These are phyloP conservation scores for Aphanomyces euteiches DNA, from an alignment of 352 stramenopile genomes.

Conservation along the genomic window DNA sequence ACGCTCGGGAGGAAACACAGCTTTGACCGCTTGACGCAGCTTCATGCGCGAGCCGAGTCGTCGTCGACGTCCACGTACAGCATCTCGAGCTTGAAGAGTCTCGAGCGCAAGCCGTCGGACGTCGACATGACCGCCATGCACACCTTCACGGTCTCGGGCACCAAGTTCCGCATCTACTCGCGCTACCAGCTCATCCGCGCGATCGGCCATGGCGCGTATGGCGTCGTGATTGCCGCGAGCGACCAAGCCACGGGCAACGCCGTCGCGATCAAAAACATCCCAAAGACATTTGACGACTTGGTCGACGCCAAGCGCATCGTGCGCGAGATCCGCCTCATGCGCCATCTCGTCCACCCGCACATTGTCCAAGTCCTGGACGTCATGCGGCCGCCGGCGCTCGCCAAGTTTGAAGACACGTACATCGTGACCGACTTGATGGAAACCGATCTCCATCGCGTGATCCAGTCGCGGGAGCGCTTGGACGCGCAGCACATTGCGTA, in stretches of 20 bases:
- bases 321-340: constrained; percentile 79
- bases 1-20: constrained; percentile 48
- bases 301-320: constrained; percentile 83
- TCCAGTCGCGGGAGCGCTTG: constrained; percentile 66
- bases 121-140: constrained; percentile 61
- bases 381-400: constrained; percentile 32
- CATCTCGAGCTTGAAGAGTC: background rate
- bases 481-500: constrained; percentile 77
- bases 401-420: constrained; percentile 37
- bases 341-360: constrained; percentile 56
- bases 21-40: constrained; percentile 63
- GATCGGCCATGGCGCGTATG: constrained; percentile 75
- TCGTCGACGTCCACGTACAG: constrained; percentile 35
- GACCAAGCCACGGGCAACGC: constrained; percentile 79
- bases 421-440: constrained; percentile 33
- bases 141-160: constrained; percentile 34
- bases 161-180: constrained; percentile 28
- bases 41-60: constrained; percentile 50
- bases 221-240: constrained; percentile 72
- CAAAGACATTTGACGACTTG: constrained; percentile 79
- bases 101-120: constrained; percentile 23
- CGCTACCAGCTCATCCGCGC: constrained; percentile 64
- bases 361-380: constrained; percentile 29
- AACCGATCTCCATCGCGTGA: constrained; percentile 53
- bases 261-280: constrained; percentile 83